Evolutionary conservation across 176 grass and related monocot genomes (phyloP), one percentile per base, ranked within the genome.

Genomic region (Triticum monococcum): DNA sequence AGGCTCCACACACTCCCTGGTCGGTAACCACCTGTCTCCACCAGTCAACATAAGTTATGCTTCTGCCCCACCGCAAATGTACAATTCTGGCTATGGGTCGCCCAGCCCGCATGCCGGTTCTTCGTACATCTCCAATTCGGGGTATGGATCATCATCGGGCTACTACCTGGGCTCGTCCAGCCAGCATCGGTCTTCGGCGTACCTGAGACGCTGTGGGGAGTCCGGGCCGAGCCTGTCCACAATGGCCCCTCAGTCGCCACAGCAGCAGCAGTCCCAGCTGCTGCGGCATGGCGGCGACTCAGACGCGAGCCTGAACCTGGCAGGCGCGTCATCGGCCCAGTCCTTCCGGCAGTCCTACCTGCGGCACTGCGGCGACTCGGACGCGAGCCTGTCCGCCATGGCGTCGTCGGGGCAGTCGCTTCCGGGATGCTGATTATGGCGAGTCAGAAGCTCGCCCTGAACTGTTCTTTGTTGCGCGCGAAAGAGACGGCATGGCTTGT

Each of bases 331-430:
- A 9, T 94, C 90, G 4, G 81, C 72, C 31, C 88, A 89, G 77
- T 98, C 41, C 96, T 86, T 95, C 10, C 81, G 81, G 26, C 91
- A 88, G 20, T 98, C 93, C 32, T 95, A 92, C 80, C 79, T 98
- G 84, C 76, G 88, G 64, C 88, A 95, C 31, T 91, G 84, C 14
- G 69, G 62, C 12, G 93, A 95, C 61, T 95, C 96, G 22, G 89
- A 84, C 22, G 78, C 87, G 13, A 96, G 94, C 61, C 12, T 98
- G 46, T 92, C 92, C 38, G 93, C 81, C 64, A 89, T 98, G 90
- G 91, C 83, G 0, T 75, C 72, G 0, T 96, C 92, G 2, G 86
- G 78, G 13, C 91, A 96, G 62, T 98, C 96, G 1, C 78, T 96
- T 36, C 96, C 96, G 0, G 93, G 93, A 50, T 98, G 93, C 69